Evolutionary conservation across 805 yeast genomes (phyloP).

Genomic region (Candida sanyiensis): DNA sequence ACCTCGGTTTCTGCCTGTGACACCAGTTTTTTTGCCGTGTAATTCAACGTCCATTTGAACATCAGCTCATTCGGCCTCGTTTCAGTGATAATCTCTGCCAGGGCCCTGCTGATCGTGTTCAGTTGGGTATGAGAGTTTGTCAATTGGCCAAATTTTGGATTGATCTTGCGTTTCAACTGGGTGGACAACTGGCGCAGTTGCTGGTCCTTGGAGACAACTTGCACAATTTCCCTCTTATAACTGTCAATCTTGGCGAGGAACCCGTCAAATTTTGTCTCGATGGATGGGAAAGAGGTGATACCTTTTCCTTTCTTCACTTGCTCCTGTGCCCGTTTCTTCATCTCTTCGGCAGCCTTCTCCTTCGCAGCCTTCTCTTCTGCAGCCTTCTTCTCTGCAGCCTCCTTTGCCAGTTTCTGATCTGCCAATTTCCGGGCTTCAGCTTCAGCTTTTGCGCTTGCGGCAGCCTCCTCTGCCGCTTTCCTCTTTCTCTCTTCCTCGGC

Average conservation of each 20-base stretch:
- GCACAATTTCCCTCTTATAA: conserved; percentile 56
- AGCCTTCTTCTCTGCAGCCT: conserved; percentile 23
- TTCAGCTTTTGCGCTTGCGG: conserved; percentile 2
- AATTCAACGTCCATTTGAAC: conserved; percentile 71
- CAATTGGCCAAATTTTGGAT: conserved; percentile 88
- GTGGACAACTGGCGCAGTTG: conserved; percentile 48
- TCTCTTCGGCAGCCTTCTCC: conserved; percentile 14
- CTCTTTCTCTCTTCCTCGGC: conserved; percentile 24
- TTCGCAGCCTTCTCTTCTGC: conserved; percentile 17
- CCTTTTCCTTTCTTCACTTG: conserved; percentile 9
- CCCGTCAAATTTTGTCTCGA: conserved; percentile 27
- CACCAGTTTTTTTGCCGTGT: conserved; percentile 77
- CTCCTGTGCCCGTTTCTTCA: conserved; percentile 16
- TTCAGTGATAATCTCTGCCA: conserved; percentile 43
- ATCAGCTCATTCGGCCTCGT: conserved; percentile 47
- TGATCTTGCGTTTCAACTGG: conserved; percentile 66
- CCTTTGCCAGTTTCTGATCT: conserved; percentile 22
- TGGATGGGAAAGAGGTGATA: conserved; percentile 1
- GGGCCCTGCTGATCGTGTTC: conserved; percentile 41
- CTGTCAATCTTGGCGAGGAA: conserved; percentile 46
- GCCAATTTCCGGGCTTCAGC: conserved; percentile 12
- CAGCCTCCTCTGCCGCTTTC: conserved; percentile 20
- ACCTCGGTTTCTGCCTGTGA: conserved; percentile 93
- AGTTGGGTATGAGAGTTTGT: conserved; percentile 67
- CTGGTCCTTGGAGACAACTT: conserved; percentile 47